These are phyloP conservation scores for Pythium phragmitis DNA, from an alignment of 352 stramenopile species.

Conservation along the genomic window DNA sequence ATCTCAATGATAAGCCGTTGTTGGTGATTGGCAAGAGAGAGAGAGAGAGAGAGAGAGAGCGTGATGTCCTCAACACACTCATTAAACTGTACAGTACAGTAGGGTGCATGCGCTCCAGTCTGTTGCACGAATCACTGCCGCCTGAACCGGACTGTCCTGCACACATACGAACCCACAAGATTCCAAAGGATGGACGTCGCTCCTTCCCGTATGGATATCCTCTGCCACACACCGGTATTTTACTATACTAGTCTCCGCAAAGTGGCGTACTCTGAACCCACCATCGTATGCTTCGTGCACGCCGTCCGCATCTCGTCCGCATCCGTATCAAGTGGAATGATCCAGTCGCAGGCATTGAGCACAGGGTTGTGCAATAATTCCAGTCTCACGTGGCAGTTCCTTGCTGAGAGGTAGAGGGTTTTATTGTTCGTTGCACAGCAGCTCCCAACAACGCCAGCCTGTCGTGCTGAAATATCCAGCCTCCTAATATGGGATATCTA, in stretches of 20 bases:
- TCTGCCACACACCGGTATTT: neutral
- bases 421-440: too few relatives aligned
- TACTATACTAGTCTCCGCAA: neutral
- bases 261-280: neutral
- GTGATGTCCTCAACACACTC: neutral
- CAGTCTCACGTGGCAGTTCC: conserved; percentile 1
- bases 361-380: neutral
- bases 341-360: neutral
- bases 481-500: too few relatives aligned
- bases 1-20: too few relatives aligned
- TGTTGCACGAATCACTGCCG: neutral
- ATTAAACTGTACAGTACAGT: neutral
- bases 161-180: neutral
- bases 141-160: neutral
- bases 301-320: neutral
- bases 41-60: neutral
- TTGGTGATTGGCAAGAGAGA: neutral
- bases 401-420: neutral
- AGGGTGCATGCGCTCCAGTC: too few relatives aligned
- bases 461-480: neutral
- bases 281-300: neutral
- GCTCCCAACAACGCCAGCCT: neutral
- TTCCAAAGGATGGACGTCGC: neutral
- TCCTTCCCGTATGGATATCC: neutral
- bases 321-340: neutral